Conservation (phyloP, 306 rosid species). For the Gleditsia sinensis region DNA sequence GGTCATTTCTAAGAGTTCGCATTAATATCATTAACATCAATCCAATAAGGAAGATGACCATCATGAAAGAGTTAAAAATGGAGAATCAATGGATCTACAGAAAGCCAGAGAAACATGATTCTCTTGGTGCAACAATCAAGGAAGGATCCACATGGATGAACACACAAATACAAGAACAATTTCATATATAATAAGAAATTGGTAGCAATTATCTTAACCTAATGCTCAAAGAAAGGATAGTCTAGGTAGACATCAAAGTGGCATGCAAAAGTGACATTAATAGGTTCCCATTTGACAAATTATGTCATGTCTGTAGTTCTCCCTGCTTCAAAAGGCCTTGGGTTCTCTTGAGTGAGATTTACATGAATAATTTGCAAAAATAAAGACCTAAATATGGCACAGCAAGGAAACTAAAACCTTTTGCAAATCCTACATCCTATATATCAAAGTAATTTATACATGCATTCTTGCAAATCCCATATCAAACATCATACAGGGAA, state of each 20-base stretch:
- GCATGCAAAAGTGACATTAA: slow-evolving; percentile 79
- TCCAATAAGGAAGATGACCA: slow-evolving; percentile 99
- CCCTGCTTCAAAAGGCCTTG: slow-evolving; percentile 77
- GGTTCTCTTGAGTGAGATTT: slow-evolving; percentile 82
- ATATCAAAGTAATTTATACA: no score
- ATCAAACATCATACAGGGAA: no score
- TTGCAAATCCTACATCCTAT: no score
- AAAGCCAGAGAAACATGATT: slow-evolving; percentile 34
- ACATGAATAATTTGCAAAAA: slow-evolving; percentile 85
- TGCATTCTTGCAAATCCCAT: no score
- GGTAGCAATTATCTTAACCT: slow-evolving; percentile 48
- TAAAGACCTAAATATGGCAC: slow-evolving; percentile 30
- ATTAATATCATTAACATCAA: slow-evolving; percentile 97
- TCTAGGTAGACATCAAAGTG: slow-evolving; percentile 97
- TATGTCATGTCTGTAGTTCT: slow-evolving; percentile 77
- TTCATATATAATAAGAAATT: slow-evolving; percentile 9
- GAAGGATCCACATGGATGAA: slow-evolving; percentile 16
- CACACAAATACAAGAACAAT: slow-evolving; percentile 11
- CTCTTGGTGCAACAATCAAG: slow-evolving; percentile 26
- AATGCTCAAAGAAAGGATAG: slow-evolving; percentile 97
- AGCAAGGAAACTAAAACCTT: slow-evolving; percentile 19
- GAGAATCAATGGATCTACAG: slow-evolving; percentile 99
- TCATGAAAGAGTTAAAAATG: slow-evolving; percentile 98
- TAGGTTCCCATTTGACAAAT: slow-evolving; percentile 82
- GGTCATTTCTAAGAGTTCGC: slow-evolving; percentile 98